These are phyloP conservation scores for Aschersonia sp. DNA, from an alignment of 2,329 filamentous ascomycete genomes.

Conservation along the genomic window DNA sequence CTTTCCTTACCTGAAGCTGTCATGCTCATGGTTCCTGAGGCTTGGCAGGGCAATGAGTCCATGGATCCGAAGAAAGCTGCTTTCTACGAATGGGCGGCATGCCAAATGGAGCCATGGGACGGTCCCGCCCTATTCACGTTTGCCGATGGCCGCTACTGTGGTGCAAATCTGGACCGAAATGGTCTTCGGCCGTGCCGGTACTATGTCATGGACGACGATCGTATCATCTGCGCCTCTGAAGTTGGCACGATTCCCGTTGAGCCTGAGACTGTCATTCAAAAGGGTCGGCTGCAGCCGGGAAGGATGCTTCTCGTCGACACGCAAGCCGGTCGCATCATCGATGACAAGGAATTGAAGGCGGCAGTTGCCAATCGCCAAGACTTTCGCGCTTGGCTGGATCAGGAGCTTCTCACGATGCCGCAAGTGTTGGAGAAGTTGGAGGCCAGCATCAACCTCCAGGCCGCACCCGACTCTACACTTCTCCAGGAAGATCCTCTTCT, in stretches of 20 bases:
- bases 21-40: conserved; percentile 97
- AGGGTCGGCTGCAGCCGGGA: conserved; percentile 84
- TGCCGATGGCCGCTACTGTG: conserved; percentile 89
- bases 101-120: conserved; percentile 98
- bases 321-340: conserved; percentile 76
- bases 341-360: conserved; percentile 82
- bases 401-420: conserved; percentile 70
- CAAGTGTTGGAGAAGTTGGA: conserved; percentile 52
- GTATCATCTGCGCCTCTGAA: conserved; percentile 93
- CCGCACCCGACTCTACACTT: conserved; percentile 51
- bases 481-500: conserved; percentile 77
- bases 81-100: conserved; percentile 97
- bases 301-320: conserved; percentile 96
- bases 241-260: conserved; percentile 89
- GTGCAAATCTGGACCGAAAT: conserved; percentile 92
- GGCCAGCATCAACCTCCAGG: conserved; percentile 46
- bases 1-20: conserved; percentile 89
- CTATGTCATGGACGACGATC: conserved; percentile 92
- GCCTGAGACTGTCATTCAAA: conserved; percentile 79
- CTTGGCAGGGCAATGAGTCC: conserved; percentile 84
- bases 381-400: conserved; percentile 79
- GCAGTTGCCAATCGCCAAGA: conserved; percentile 77
- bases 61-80: conserved; percentile 95
- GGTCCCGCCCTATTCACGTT: conserved; percentile 95
- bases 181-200: conserved; percentile 90